Conservation (phyloP, 441 rosid genomes). For the Gossypium trilobum region DNA sequence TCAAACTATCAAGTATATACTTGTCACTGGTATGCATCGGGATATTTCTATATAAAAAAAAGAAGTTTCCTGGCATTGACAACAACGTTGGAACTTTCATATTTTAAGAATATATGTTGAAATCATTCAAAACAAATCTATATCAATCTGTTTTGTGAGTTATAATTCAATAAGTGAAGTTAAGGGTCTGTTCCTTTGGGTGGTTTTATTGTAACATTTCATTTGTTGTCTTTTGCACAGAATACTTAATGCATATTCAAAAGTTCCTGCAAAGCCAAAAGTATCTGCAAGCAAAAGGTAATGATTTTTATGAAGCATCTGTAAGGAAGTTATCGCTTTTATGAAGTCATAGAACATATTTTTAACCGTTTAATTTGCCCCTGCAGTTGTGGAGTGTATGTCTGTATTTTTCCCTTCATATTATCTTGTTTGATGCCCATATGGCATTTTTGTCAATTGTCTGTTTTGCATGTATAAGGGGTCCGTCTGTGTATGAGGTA, state of each 20-base stretch:
- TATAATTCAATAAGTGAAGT: not conserved
- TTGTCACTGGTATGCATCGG: not conserved
- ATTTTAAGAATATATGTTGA: not conserved
- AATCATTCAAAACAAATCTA: not conserved
- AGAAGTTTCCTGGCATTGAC: not conserved
- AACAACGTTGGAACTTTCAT: not conserved
- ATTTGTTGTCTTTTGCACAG: conserved; percentile 27
- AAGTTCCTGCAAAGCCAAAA: conserved; percentile 52
- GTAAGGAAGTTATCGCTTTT: not conserved
- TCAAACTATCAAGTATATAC: not conserved
- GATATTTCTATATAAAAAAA: not conserved
- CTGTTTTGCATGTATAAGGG: not conserved
- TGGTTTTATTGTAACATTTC: not conserved
- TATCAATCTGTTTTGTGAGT: not conserved
- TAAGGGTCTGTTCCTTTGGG: not conserved
- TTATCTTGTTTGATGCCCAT: too few relatives aligned
- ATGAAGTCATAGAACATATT: not conserved
- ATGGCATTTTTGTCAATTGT: not conserved
- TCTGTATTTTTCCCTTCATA: not conserved
- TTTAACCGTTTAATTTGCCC: not conserved
- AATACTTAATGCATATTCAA: conserved; percentile 56
- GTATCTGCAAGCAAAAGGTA: conserved; percentile 50
- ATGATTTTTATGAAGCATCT: not conserved
- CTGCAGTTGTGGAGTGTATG: not conserved
- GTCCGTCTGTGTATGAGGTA: not conserved